Percentiles rank a stretch among this genome's conserved stretches.
Conservation (phyloP, 495 filamentous ascomycete genomes). For the Annulohypoxylon moriforme region DNA sequence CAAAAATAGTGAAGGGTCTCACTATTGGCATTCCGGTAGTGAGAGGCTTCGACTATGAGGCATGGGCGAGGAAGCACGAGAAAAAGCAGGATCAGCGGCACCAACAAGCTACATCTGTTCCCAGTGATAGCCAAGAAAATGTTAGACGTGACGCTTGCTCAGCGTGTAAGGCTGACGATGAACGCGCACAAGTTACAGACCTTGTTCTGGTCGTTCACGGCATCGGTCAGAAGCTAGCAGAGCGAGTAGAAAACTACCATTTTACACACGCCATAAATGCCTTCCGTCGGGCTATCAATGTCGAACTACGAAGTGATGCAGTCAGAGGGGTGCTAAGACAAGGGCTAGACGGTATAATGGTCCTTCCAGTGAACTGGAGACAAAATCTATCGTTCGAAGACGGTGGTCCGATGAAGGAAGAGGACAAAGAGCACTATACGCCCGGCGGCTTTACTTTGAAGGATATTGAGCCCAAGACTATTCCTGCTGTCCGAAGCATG, state of each 20-base stretch:
- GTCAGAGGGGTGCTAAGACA: constrained; percentile 80
- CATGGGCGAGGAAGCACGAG: constrained; percentile 80
- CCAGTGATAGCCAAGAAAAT: constrained; percentile 44
- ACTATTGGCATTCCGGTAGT: constrained; percentile 87
- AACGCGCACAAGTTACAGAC: constrained; percentile 82
- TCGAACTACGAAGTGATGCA: constrained; percentile 78
- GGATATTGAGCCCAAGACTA: constrained; percentile 91
- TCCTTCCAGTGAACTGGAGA: constrained; percentile 83
- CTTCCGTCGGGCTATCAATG: constrained; percentile 86
- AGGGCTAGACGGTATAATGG: constrained; percentile 69
- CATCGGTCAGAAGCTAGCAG: constrained; percentile 96
- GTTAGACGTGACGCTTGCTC: constrained; percentile 55
- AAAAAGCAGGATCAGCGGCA: constrained; percentile 48
- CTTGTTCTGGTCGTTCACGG: constrained; percentile 91
- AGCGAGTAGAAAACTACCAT: constrained; percentile 93
- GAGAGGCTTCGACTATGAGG: constrained; percentile 81
- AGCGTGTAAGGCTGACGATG: constrained; percentile 66
- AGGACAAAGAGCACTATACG: constrained; percentile 61
- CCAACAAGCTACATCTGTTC: constrained; percentile 47
- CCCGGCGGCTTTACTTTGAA: constrained; percentile 79
- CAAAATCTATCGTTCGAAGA: constrained; percentile 87
- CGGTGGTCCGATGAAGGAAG: constrained; percentile 63
- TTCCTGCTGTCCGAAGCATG: constrained; percentile 87
- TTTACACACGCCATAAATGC: constrained; percentile 96
- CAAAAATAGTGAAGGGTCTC: constrained; percentile 84